A percentile compares a stretch with the other conserved stretches of the same genome.
Conservation (phyloP, 495 filamentous ascomycete species). For the Talaromyces nanjingensis region DNA sequence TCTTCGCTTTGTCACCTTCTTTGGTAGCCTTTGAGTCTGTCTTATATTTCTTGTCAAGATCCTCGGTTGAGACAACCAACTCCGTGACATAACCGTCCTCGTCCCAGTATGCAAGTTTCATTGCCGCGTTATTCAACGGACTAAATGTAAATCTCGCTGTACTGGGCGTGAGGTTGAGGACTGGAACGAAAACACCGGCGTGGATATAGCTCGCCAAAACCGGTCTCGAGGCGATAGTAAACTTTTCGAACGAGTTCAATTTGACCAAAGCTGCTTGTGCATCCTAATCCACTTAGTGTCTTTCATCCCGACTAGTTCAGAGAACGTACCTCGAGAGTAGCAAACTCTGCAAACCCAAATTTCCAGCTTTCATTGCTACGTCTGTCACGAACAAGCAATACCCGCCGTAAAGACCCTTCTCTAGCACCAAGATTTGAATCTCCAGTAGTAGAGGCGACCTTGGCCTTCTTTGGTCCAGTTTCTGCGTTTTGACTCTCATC, state of each 20-base stretch:
- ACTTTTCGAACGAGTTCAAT: constrained; percentile 69
- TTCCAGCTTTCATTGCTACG: constrained; percentile 71
- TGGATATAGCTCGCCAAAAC: constrained; percentile 76
- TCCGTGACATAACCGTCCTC: constrained; percentile 68
- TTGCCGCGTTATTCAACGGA: constrained; percentile 59
- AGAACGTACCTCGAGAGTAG: constrained; percentile 44
- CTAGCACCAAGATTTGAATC: constrained; percentile 69
- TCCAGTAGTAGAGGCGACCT: constrained; percentile 68
- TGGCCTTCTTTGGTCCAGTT: constrained; percentile 45
- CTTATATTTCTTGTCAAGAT: constrained; percentile 28
- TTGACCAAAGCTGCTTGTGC: constrained; percentile 70
- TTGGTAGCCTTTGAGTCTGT: constrained; percentile 30
- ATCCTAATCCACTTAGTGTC: constrained; percentile 44
- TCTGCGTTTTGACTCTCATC: constrained; percentile 16
- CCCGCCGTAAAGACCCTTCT: constrained; percentile 66
- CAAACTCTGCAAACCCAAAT: constrained; percentile 88
- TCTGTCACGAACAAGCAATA: constrained; percentile 73
- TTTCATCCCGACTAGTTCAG: no score
- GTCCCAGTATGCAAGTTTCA: constrained; percentile 80
- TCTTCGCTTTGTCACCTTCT: constrained; percentile 61
- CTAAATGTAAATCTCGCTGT: constrained; percentile 62
- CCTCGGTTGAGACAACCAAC: constrained; percentile 50
- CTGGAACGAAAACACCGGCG: constrained; percentile 78
- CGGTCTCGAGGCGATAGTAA: constrained; percentile 75
- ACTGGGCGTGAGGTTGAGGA: constrained; percentile 49